Base-by-base conservation (phyloP, 495 filamentous ascomycete genomes). In the Penicillium egyptiacum region DNA sequence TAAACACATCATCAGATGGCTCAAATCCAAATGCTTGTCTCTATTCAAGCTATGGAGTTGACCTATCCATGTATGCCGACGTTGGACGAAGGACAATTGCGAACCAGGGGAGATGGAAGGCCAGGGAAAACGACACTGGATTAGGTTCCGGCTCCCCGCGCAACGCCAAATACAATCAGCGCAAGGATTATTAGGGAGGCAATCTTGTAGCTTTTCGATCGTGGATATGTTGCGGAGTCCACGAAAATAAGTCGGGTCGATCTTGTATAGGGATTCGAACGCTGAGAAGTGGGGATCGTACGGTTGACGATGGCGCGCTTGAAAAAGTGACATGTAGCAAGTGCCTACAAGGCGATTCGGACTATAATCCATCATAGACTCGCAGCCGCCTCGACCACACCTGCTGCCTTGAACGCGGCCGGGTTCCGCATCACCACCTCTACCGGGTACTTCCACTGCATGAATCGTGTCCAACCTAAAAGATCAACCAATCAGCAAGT, bases 371-470 rank as follows among this genome's bases (percentile, higher is more conserved):
- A 41, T 86, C 74, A 92, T 58, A 92, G 70, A 50, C 84, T 80
- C 41, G 89, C 83, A n/a, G 84, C 83, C 2, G 87, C 89, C 65
- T 86, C 85, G 11, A 86, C 72, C 8, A 81, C 82, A n/a, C 90
- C 89, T 1, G 84, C 77, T 37, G 75, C 84, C 66, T 83, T 84
- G 75, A 91, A 93, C 3, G 73, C 59, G 23, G 57, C 72, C 44
- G 79, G 73, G 60, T 78, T 84, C 41, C 75, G 81, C 25, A 88
- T 67, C 43, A 82, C 81, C 20, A 86, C 65, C 39, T 88, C 84
- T 42, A 90, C 77, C 7, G 87, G 87, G 59, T 89, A 89, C 61
- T 88, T 87, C 87, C 87, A 90, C 67, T 85, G 75, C 88, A 90
- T 90, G 67, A 84, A 89, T 55, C 80, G 80, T 10, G 80, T 82